Conservation (phyloP, 139 green algal species). For the Coelastrella sp. region DNA sequence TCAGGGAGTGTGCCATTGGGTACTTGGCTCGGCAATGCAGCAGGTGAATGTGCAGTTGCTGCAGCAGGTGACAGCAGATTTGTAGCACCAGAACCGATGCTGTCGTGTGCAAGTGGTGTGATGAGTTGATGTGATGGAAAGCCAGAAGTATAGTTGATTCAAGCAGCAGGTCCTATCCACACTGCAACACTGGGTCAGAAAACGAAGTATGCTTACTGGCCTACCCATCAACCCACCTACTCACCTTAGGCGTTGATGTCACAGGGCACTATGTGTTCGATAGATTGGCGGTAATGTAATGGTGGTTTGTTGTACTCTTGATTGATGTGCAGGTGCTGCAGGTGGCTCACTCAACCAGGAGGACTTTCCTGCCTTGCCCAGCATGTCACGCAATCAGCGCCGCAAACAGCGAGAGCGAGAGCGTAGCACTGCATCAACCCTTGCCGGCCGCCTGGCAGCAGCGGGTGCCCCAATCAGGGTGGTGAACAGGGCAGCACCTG, state of each 20-base stretch:
- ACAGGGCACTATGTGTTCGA: too few species aligned
- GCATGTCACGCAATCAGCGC: constrained; percentile 51
- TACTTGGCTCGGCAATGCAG: constrained; percentile 56
- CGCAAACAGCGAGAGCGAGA: constrained; percentile 47
- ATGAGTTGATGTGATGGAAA: not conserved
- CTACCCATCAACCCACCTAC: too few species aligned
- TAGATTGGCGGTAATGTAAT: too few species aligned
- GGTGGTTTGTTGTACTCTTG: not conserved
- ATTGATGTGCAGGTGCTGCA: not conserved
- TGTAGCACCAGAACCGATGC: not conserved
- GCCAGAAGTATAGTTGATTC: too few species aligned
- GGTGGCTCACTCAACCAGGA: constrained; percentile 32
- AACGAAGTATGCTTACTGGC: too few species aligned
- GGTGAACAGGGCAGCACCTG: constrained; percentile 40
- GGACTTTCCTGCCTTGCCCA: constrained; percentile 81
- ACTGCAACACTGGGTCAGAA: too few species aligned
- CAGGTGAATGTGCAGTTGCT: not conserved
- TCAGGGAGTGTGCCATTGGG: constrained; percentile 39
- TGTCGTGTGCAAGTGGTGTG: not conserved
- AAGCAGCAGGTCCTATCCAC: too few species aligned
- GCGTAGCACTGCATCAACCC: constrained; percentile 12
- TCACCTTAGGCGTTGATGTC: too few species aligned
- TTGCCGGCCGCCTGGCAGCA: constrained; percentile 54
- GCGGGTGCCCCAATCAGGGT: constrained; percentile 47
- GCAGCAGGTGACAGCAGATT: not conserved